These are phyloP conservation scores for Berberis thunbergii DNA, from an alignment of 164 flowering plant species.

Conservation along the genomic window DNA sequence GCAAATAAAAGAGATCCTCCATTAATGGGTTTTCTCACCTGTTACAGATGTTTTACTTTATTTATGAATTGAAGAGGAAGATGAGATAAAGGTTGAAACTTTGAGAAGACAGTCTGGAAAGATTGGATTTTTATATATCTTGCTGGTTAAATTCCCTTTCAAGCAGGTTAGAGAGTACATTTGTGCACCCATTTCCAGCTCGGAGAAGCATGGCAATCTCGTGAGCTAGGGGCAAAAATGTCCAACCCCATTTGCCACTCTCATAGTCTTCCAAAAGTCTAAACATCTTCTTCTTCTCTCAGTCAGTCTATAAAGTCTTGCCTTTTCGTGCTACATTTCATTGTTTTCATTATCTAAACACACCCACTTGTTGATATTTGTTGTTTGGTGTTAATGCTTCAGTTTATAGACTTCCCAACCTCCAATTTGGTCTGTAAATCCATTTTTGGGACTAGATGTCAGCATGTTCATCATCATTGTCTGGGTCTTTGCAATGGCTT, in stretches of 20 bases:
- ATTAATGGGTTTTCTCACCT: too few species aligned
- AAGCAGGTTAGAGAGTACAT: not conserved
- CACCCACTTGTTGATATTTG: too few species aligned
- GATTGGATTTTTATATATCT: not conserved
- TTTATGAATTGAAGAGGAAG: not conserved
- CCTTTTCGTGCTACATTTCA: too few species aligned
- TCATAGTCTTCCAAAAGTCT: not conserved
- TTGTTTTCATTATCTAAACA: too few species aligned
- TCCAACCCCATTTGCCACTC: conserved; percentile 6
- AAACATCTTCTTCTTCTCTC: conserved; percentile 9
- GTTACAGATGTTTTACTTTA: conserved; percentile 1
- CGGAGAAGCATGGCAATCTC: conserved; percentile 63
- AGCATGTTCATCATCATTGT: too few species aligned
- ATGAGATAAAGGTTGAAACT: not conserved
- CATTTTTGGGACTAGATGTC: too few species aligned
- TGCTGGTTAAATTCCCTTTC: conserved; percentile 13
- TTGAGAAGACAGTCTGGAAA: not conserved
- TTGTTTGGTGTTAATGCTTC: too few species aligned
- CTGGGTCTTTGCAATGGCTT: too few species aligned
- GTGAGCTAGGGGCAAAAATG: conserved; percentile 50
- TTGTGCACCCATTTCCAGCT: conserved; percentile 25
- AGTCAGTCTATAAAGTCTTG: too few species aligned
- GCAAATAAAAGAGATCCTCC: not conserved
- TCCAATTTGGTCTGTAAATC: too few species aligned
- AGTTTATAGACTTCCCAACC: too few species aligned